Base-by-base conservation (phyloP, 148 eudicot genomes). In the Vaccinium macrocarpon region DNA sequence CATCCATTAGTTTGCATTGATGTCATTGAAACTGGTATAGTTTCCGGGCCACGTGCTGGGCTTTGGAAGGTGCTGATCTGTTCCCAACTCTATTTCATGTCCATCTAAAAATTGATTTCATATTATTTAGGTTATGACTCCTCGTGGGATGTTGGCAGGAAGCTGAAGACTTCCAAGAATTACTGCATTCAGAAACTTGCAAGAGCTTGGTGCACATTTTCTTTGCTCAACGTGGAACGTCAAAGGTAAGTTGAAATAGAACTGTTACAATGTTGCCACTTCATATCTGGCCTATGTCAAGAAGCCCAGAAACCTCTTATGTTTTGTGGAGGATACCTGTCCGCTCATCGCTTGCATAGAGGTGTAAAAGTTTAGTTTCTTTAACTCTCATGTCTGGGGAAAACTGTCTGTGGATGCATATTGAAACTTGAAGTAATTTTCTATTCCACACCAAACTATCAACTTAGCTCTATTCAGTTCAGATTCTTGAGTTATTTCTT, bases 171-270 rank as follows among this genome's bases (percentile, higher is more conserved):
- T 96, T 92, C 76, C 92, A 92, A 85, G 90, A 81, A 82, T 95
- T 96, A 85, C 84, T 92, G 46, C 89, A 84, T 56, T 93, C 98
- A 23, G 99, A 94, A 87, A 94, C 99, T 80, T 93, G 95, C 94
- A 96, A 88, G 93, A 91, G 97, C 88, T 91, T 96, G 93, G 94
- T 94, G 74, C 97, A 96, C 86, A 72, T 96, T 59, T 96, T 96
- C 91, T 96, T 96, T 88, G 90, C 98, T 82, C 98, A 93, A 82
- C 98, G 99, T 84, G 94, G 97, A 81, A 94, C 98, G 81, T 84
- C 98, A 86, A 96, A 91, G 99, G 99, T 96, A 86, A 55, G 61
- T 15, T 46, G 52, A 56, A 53, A 23, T 55, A 52, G 8, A 32
- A 38, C 21, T 52, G 29, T 66, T 73, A 23, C 8, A 19, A 10